Conservation (phyloP, 2,329 filamentous ascomycete genomes). For the Claviceps digitariae region DNA sequence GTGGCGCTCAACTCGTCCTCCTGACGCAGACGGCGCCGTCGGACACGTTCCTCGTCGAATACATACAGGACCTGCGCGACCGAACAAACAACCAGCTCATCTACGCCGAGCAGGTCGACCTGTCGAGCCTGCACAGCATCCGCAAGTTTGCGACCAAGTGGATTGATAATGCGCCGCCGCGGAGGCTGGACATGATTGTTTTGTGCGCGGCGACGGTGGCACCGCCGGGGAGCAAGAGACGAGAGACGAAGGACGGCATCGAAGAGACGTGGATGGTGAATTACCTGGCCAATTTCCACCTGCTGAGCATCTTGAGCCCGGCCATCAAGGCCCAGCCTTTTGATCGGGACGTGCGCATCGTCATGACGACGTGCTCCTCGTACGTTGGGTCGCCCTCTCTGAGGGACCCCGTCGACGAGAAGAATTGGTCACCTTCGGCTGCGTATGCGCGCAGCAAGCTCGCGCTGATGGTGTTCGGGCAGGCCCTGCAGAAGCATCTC, state of each 20-base stretch:
- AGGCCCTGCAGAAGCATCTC: conserved; percentile 85
- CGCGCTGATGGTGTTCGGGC: conserved; percentile 77
- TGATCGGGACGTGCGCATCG: conserved; percentile 80
- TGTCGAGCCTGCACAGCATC: conserved; percentile 78
- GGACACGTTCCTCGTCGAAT: conserved; percentile 84
- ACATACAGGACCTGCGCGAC: conserved; percentile 73
- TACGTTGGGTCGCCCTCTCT: conserved; percentile 69
- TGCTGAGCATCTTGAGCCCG: conserved; percentile 81
- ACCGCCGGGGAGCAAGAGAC: conserved; percentile 46
- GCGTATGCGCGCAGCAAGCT: conserved; percentile 58
- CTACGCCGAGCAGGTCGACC: conserved; percentile 89
- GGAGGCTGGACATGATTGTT: conserved; percentile 80
- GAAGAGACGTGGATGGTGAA: conserved; percentile 92
- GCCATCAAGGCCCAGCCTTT: conserved; percentile 83
- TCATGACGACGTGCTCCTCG: conserved; percentile 75
- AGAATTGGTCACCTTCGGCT: conserved; percentile 39
- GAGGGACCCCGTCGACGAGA: conserved; percentile 34
- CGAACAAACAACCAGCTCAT: conserved; percentile 73
- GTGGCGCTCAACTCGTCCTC: conserved; percentile 83
- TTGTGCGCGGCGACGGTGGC: conserved; percentile 72
- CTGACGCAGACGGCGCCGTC: conserved; percentile 69
- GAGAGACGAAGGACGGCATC: conserved; percentile 61
- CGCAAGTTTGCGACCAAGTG: conserved; percentile 91
- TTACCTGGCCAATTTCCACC: conserved; percentile 89
- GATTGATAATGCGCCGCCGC: conserved; percentile 88